Base-by-base conservation (phyloP, 768 basidiomycete genomes). In the Dacryopinax spathularia region DNA sequence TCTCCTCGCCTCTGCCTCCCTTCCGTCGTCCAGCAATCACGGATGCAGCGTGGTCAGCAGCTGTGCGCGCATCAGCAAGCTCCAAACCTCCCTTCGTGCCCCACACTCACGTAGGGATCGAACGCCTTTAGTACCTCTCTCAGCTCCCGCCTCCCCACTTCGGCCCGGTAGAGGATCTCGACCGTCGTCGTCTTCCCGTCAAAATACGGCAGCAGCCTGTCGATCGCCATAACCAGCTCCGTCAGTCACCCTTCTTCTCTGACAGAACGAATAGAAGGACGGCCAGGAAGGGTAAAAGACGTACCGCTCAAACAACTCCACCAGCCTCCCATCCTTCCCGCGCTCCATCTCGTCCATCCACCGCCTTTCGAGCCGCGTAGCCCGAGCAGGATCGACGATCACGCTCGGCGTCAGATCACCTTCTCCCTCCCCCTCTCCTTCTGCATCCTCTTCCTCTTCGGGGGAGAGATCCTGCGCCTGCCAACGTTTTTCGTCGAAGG, bases 321-420 rank as follows among this genome's bases (percentile, higher is more conserved):
- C 82, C 60, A 90, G 79, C 16, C 77, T 71, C 60, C 83, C 79
- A 60, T 89, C 86, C 73, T 88, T 90, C 0, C 85, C 86, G 33
- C 88, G 85, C 1, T 86, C 87, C 84, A 97, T 96, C n/a, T 85
- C 87, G n/a, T 84, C 80, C 62, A 96, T 76, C 91, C 92, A 95
- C 62, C 82, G 80, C 56, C 87, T 80, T 73, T 95, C 86, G 64
- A 85, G 73, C 20, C 86, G 81, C 18, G 86, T 90, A 18, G 92
- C 92, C 41, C 85, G 79, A 1, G 84, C 87, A 22, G 93, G 93
- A 73, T 91, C 88, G 63, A 80, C 78, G 44, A 95, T 91, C 74
- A 95, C 67, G 29, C 62, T 84, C 2, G 84, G 78, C 62, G 72
- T 72, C 33, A 79, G 68, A 56, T 78, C 75, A 66, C 82, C 79